phyloP scores from a whole-genome alignment of 2,329 filamentous ascomycete genomes.

The Botryosphaeria dothidea region DNA sequence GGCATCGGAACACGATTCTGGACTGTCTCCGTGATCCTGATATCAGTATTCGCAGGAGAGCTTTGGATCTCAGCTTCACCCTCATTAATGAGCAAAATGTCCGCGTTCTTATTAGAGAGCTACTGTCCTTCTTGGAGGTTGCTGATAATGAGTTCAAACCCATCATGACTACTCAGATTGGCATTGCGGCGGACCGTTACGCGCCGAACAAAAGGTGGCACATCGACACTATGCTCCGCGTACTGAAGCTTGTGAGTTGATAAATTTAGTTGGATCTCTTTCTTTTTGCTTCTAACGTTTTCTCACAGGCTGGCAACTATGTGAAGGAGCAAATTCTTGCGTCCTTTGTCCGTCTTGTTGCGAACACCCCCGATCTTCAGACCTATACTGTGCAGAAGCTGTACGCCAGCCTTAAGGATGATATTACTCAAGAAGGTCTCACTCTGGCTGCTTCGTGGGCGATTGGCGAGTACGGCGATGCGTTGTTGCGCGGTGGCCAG shows the following conservation, averaged over 20 bases:
- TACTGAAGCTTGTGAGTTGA: conserved; percentile 69
- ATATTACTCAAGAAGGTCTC: conserved; percentile 95
- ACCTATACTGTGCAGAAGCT: conserved; percentile 96
- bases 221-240: conserved; percentile 93
- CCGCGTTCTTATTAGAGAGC: conserved; percentile 85
- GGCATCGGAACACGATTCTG: conserved; percentile 95
- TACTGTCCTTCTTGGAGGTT: conserved; percentile 93
- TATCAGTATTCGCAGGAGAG: conserved; percentile 93
- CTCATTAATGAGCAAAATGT: conserved; percentile 97
- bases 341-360: conserved; percentile 92
- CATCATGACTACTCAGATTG: conserved; percentile 97
- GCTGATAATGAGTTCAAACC: conserved; percentile 99
- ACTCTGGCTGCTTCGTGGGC: conserved; percentile 95
- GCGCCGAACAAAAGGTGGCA: conserved; percentile 98
- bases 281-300: conserved; percentile 22
- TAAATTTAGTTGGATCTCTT: neutral
- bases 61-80: conserved; percentile 97
- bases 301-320: conserved; percentile 74
- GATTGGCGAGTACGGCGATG: conserved; percentile 94
- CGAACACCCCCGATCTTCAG: conserved; percentile 90
- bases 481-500: conserved; percentile 81
- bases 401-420: conserved; percentile 86
- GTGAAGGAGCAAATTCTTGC: conserved; percentile 98
- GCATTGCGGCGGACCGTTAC: conserved; percentile 92
- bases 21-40: conserved; percentile 96